phyloP scores from a whole-genome alignment of 169 alveolate species.

The Plasmodium inui region DNA sequence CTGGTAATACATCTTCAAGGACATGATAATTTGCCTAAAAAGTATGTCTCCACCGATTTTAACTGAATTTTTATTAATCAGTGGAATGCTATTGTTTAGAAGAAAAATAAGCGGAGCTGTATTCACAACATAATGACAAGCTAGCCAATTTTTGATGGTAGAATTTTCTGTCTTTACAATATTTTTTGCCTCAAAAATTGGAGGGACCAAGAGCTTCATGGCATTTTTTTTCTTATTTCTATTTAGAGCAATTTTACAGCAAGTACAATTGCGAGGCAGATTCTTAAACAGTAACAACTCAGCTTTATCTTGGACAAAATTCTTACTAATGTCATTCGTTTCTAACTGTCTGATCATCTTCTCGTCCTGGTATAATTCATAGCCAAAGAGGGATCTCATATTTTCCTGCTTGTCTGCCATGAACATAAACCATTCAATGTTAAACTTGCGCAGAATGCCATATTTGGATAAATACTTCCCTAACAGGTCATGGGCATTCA shows the following conservation, averaged over 20 bases:
- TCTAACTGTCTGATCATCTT: slow-evolving; percentile 43
- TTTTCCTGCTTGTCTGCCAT: slow-evolving; percentile 67
- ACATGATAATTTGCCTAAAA: slow-evolving; percentile 84
- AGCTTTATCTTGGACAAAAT: slow-evolving; percentile 58
- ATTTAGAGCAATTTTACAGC: slow-evolving; percentile 62
- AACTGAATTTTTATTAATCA: slow-evolving; percentile 80
- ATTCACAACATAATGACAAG: slow-evolving; percentile 83
- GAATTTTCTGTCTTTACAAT: slow-evolving; percentile 77
- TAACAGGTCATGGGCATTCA: slow-evolving; percentile 74
- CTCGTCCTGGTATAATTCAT: slow-evolving; percentile 71
- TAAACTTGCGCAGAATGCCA: slow-evolving; percentile 56
- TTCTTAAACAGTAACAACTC: slow-evolving; percentile 75
- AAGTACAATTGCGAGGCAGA: slow-evolving; percentile 69
- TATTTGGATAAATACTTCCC: slow-evolving; percentile 46
- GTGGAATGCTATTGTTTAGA: slow-evolving; percentile 78
- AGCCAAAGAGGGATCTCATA: slow-evolving; percentile 48
- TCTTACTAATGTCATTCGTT: slow-evolving; percentile 37
- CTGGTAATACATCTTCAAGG: slow-evolving; percentile 75
- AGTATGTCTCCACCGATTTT: slow-evolving; percentile 77
- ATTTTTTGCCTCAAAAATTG: slow-evolving; percentile 77
- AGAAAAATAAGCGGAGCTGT: slow-evolving; percentile 82
- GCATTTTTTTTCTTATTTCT: slow-evolving; percentile 61
- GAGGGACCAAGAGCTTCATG: slow-evolving; percentile 69
- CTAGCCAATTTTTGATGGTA: slow-evolving; percentile 82
- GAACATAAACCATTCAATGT: slow-evolving; percentile 75